Conservation (phyloP, 495 filamentous ascomycete genomes). For the Neurospora pannonica region DNA sequence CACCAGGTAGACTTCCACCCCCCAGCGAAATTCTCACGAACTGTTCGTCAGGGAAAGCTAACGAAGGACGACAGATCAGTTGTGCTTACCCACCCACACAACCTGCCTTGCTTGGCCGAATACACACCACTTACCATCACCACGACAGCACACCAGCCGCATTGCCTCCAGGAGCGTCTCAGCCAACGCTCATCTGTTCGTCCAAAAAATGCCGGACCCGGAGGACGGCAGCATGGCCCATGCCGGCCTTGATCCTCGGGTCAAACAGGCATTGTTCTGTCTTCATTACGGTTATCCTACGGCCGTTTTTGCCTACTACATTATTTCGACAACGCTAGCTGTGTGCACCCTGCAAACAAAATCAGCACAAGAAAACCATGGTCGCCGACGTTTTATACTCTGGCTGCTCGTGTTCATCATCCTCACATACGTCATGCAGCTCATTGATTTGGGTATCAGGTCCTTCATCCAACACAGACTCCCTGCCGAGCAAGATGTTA, state of each 20-base stretch:
- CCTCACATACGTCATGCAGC: constrained; percentile 41
- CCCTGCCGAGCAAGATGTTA: constrained; percentile 35
- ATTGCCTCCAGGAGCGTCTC: not conserved
- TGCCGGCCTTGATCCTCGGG: not conserved
- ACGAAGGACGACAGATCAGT: not conserved
- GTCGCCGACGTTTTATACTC: constrained; percentile 37
- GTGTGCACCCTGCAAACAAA: constrained; percentile 47
- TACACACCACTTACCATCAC: not conserved
- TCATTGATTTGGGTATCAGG: constrained; percentile 30
- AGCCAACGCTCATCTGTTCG: not conserved
- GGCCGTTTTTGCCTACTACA: constrained; percentile 46
- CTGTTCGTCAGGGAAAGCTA: not conserved
- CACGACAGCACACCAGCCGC: not conserved
- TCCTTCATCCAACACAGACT: constrained; percentile 30
- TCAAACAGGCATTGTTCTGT: constrained; percentile 14
- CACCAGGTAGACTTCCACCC: not conserved
- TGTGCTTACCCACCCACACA: not conserved
- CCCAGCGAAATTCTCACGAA: not conserved
- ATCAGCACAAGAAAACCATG: constrained; percentile 22
- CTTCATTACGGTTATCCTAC: constrained; percentile 49
- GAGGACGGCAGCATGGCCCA: constrained; percentile 6
- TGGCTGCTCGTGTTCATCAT: constrained; percentile 39
- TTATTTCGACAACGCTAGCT: constrained; percentile 38
- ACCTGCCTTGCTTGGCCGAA: not conserved
- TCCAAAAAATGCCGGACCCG: constrained; percentile 11